Evolutionary conservation across 257 asterid species (phyloP).

Genomic region (Nicotiana attenuata): DNA sequence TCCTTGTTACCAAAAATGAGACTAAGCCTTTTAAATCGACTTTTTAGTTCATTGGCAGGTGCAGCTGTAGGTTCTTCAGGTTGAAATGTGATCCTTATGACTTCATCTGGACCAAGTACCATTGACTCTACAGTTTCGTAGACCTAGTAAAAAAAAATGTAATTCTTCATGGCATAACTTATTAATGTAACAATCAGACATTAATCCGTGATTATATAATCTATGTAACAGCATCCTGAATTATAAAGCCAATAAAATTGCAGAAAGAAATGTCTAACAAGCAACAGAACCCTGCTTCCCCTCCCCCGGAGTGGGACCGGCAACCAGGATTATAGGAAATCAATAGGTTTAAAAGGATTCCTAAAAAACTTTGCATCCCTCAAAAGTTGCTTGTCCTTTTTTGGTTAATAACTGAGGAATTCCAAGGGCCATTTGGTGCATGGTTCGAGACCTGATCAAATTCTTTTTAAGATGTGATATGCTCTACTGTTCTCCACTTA

Average conservation of each 20-base stretch:
- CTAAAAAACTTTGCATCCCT: background rate
- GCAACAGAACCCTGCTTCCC: constrained; percentile 8
- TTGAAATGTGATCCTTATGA: constrained; percentile 37
- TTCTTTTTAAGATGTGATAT: too few species aligned
- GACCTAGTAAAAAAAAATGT: constrained; percentile 42
- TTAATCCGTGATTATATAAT: background rate
- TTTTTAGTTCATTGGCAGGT: constrained; percentile 50
- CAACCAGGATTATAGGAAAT: background rate
- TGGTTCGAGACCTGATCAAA: background rate
- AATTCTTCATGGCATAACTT: background rate
- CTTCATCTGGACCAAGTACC: constrained; percentile 66
- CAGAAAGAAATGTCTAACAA: background rate
- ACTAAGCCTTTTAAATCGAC: constrained; percentile 68
- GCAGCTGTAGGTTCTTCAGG: constrained; percentile 56
- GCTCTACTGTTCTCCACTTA: background rate
- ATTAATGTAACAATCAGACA: background rate
- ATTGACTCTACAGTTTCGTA: constrained; percentile 87
- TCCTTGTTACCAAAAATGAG: constrained; percentile 65
- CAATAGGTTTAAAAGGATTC: background rate
- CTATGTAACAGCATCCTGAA: background rate
- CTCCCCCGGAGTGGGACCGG: background rate
- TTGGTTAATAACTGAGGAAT: background rate
- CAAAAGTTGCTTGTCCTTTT: background rate
- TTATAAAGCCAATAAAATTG: background rate
- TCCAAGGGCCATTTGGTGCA: background rate